phyloP scores from a whole-genome alignment of 495 filamentous ascomycete genomes.

The Aspergillus campestris region DNA sequence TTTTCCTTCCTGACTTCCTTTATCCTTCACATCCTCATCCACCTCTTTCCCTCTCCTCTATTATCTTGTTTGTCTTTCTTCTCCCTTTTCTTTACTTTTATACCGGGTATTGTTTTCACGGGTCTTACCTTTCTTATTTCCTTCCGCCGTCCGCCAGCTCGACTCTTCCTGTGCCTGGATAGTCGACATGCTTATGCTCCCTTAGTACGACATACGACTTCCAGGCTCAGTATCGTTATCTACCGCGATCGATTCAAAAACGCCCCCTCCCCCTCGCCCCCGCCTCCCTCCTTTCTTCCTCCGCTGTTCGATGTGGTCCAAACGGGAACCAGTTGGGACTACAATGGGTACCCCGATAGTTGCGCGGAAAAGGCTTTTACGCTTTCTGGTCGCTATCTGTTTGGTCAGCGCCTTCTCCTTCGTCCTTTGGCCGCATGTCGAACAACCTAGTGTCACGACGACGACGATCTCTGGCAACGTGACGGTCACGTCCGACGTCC shows the following conservation, averaged over 20 bases:
- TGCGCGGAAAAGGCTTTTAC: constrained; percentile 31
- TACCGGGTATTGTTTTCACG: background rate
- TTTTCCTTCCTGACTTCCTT: background rate
- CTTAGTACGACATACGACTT: constrained; percentile 9
- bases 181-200: constrained; percentile 15
- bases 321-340: constrained; percentile 11
- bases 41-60: background rate
- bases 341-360: constrained; percentile 25
- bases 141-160: background rate
- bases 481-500: constrained; percentile 24
- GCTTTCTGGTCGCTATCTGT: constrained; percentile 12
- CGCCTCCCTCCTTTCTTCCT: background rate
- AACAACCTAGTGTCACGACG: constrained; percentile 7
- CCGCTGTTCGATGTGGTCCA: background rate
- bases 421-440: constrained; percentile 23
- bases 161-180: background rate
- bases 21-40: background rate
- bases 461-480: constrained; percentile 21
- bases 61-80: constrained; percentile 1
- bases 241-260: no score
- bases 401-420: constrained; percentile 11
- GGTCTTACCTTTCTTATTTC: background rate
- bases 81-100: background rate
- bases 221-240: constrained; percentile 1
- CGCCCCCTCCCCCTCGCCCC: background rate